Conservation (phyloP, 208 protist species). For the Trypanosoma brucei region DNA sequence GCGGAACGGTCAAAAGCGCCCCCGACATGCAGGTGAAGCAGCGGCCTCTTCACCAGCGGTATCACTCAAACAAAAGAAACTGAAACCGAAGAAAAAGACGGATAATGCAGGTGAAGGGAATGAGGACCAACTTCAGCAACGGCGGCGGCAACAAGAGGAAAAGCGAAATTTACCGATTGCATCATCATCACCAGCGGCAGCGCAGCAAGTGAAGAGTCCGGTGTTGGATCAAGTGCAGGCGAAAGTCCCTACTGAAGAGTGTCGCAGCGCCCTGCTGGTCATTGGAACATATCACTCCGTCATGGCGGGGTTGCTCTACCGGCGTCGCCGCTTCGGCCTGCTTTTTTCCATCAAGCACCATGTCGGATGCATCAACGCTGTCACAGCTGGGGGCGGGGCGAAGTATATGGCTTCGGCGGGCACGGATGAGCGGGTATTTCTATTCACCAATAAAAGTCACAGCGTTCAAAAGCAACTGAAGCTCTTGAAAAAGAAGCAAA, state of each 20-base stretch:
- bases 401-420: constrained; percentile 60
- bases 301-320: constrained; percentile 58
- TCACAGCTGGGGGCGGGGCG: constrained; percentile 29
- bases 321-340: constrained; percentile 47
- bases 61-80: no score
- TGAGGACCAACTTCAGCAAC: not conserved
- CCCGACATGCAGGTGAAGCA: no score
- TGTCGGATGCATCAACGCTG: constrained; percentile 41
- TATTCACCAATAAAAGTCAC: constrained; percentile 70
- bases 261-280: constrained; percentile 48
- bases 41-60: no score
- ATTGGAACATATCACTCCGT: constrained; percentile 77
- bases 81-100: not conserved
- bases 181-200: not conserved
- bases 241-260: not conserved
- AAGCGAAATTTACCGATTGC: not conserved
- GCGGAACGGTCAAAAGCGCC: no score
- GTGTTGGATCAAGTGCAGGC: not conserved
- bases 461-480: not conserved
- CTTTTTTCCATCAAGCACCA: constrained; percentile 78
- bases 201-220: not conserved
- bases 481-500: not conserved
- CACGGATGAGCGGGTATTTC: constrained; percentile 68
- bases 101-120: not conserved
- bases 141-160: not conserved